Conservation (phyloP, 2,329 filamentous ascomycete genomes). For the Zarea fungicola region DNA sequence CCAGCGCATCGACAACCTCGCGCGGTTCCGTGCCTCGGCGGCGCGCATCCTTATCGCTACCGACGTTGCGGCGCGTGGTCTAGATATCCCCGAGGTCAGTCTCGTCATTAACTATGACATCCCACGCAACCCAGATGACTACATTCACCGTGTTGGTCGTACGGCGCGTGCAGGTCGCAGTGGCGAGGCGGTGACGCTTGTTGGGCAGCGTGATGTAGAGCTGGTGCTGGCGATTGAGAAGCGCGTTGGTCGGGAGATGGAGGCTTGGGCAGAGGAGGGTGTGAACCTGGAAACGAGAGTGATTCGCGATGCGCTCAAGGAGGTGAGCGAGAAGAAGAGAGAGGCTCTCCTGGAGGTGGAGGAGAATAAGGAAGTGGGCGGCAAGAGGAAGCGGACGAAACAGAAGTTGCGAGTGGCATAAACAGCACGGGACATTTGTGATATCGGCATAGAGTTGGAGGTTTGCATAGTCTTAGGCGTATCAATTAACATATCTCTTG, state of each 20-base stretch:
- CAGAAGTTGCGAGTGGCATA: conserved; percentile 45
- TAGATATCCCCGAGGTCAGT: conserved; percentile 89
- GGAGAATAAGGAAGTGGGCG: conserved; percentile 83
- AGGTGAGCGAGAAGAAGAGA: conserved; percentile 92
- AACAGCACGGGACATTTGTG: neutral
- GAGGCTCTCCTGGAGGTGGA: conserved; percentile 89
- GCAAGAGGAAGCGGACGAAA: conserved; percentile 66
- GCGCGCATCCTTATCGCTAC: conserved; percentile 90
- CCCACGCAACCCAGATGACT: conserved; percentile 92
- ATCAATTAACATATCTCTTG: too few species aligned
- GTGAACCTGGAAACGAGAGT: conserved; percentile 93
- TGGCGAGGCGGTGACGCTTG: conserved; percentile 79
- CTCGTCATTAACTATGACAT: conserved; percentile 95
- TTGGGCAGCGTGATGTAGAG: conserved; percentile 89
- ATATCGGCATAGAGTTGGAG: neutral
- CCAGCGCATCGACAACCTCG: conserved; percentile 81
- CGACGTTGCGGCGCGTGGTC: conserved; percentile 87
- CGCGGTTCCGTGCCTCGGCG: conserved; percentile 82
- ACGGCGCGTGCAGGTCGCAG: conserved; percentile 85
- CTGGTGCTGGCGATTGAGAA: conserved; percentile 86
- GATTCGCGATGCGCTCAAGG: conserved; percentile 75
- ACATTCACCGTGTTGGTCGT: conserved; percentile 92
- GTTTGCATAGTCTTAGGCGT: conserved; percentile 1
- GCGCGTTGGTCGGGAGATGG: conserved; percentile 75
- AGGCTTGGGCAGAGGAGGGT: conserved; percentile 79